Evolutionary conservation across 306 rosid species (phyloP).

Genomic region (Crataegus laevigata): DNA sequence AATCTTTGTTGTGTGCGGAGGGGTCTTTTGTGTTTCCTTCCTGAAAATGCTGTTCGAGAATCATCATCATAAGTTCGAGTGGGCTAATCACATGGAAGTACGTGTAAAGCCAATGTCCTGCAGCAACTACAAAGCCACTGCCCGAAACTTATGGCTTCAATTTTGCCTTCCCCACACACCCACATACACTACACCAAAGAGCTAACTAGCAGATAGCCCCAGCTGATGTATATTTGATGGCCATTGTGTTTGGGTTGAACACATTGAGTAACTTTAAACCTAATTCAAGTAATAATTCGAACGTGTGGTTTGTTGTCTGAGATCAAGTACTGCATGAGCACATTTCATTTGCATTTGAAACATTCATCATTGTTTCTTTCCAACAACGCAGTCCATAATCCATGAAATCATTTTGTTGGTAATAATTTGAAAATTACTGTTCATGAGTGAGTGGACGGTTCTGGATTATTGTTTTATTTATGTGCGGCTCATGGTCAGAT

Average conservation of each 20-base stretch:
- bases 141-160: constrained; percentile 49
- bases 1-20: constrained; percentile 28
- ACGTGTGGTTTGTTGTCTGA: constrained; percentile 13
- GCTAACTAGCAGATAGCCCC: not conserved
- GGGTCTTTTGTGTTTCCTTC: constrained; percentile 22
- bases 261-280: not conserved
- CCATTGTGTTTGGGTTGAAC: not conserved
- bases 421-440: not conserved
- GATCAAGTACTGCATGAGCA: not conserved
- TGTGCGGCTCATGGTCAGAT: too few relatives aligned
- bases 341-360: constrained; percentile 2
- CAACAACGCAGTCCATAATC: not conserved
- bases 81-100: constrained; percentile 45
- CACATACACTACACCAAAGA: not conserved
- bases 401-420: not conserved
- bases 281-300: not conserved
- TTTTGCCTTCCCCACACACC: constrained; percentile 26
- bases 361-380: constrained; percentile 3
- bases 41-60: constrained; percentile 31
- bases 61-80: constrained; percentile 39
- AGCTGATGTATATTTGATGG: not conserved
- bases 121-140: constrained; percentile 36
- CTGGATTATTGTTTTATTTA: not conserved
- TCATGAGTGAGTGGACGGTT: not conserved
- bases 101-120: constrained; percentile 54